A percentile compares a stretch with the other conserved stretches of the same genome.
phyloP scores from a whole-genome alignment of 371 early-diverging fungal genomes.

The Syncephalastrum monosporum region DNA sequence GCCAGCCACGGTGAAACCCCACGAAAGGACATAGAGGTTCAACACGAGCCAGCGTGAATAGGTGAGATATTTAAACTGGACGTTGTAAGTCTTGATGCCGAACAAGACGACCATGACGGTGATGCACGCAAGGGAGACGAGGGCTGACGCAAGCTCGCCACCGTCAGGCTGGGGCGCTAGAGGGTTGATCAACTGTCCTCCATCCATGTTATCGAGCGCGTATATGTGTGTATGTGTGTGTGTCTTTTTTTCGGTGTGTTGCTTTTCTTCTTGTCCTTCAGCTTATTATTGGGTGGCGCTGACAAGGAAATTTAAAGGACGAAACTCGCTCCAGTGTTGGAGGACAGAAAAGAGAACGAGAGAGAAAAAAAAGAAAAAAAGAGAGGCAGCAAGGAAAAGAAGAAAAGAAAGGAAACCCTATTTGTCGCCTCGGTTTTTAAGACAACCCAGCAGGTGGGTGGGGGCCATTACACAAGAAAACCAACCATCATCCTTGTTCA shows the following conservation, averaged over 20 bases:
- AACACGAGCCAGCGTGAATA: conserved; percentile 44
- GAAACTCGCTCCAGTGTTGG: too few relatives aligned
- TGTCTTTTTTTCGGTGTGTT: too few relatives aligned
- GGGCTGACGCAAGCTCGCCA: conserved; percentile 32
- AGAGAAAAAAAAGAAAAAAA: conserved; percentile 4
- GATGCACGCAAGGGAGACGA: conserved; percentile 37
- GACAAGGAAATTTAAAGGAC: too few relatives aligned
- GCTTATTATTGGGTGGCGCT: too few relatives aligned
- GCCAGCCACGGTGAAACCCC: conserved; percentile 43
- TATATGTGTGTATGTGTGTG: too few relatives aligned
- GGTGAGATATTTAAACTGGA: conserved; percentile 30
- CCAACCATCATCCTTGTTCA: conserved; percentile 9
- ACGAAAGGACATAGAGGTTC: conserved; percentile 36
- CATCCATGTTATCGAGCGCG: too few relatives aligned
- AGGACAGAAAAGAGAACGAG: conserved; percentile 2
- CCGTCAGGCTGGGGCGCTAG: conserved; percentile 24
- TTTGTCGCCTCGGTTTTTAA: not conserved
- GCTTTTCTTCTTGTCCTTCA: too few relatives aligned
- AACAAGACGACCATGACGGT: conserved; percentile 38
- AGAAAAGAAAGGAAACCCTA: not conserved
- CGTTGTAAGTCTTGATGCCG: conserved; percentile 46
- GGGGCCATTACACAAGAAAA: conserved; percentile 6
- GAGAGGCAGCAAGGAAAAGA: not conserved
- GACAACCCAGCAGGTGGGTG: not conserved
- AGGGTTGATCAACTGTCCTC: not conserved